A percentile compares a stretch with the other conserved stretches of the same genome.
phyloP scores from a whole-genome alignment of 192 early-diverging fungal species.

The Kickxella alabastrina region DNA sequence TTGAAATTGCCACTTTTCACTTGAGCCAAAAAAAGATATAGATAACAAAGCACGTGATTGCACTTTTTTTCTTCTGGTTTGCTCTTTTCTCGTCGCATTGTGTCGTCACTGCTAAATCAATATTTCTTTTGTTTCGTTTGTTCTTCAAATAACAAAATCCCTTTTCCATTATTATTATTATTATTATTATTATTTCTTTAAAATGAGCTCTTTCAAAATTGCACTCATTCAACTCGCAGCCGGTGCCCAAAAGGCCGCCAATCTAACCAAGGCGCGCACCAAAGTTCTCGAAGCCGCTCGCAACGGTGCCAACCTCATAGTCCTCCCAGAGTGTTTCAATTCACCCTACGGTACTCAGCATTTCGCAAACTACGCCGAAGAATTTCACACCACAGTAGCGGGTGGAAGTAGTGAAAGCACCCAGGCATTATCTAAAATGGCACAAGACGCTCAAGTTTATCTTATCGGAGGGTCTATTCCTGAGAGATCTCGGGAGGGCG shows the following conservation, averaged over 20 bases:
- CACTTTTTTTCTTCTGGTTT: too few species aligned
- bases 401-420: constrained; percentile 64
- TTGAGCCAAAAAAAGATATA: too few species aligned
- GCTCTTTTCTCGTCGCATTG: too few species aligned
- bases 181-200: not conserved
- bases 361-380: constrained; percentile 92
- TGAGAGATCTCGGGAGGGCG: constrained; percentile 65
- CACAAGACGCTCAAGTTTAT: constrained; percentile 82
- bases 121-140: not conserved
- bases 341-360: constrained; percentile 90
- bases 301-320: constrained; percentile 83
- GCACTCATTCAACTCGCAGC: constrained; percentile 80
- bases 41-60: too few species aligned
- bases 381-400: constrained; percentile 52
- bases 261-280: constrained; percentile 70
- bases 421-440: constrained; percentile 72
- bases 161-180: not conserved
- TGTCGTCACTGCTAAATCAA: too few species aligned
- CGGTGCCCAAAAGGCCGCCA: constrained; percentile 66
- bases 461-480: constrained; percentile 92
- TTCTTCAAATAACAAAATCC: not conserved
- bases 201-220: constrained; percentile 45
- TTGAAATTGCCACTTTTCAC: too few species aligned
- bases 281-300: constrained; percentile 81
- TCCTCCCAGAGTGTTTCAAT: constrained; percentile 98